phyloP scores from a whole-genome alignment of 805 yeast genomes.

The Wickerhamiella occidentalis region DNA sequence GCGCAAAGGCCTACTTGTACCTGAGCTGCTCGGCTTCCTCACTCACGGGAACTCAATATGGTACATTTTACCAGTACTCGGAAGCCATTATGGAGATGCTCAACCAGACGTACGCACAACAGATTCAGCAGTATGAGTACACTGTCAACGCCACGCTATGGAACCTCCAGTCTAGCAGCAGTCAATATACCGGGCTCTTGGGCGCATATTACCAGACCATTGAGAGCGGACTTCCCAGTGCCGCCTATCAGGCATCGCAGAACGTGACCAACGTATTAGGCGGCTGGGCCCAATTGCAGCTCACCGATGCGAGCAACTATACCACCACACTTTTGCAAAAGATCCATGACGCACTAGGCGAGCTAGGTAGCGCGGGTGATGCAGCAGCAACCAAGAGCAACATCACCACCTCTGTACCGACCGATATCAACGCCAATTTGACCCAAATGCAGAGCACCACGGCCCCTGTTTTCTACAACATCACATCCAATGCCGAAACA shows the following conservation, averaged over 20 bases:
- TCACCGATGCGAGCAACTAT: slow-evolving; percentile 9
- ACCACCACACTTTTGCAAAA: slow-evolving; percentile 1
- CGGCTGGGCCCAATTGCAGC: slow-evolving; percentile 5
- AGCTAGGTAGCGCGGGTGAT: background rate
- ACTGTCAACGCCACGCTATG: slow-evolving; percentile 13
- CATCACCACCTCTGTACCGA: slow-evolving; percentile 1
- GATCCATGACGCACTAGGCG: slow-evolving; percentile 8
- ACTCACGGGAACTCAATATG: background rate
- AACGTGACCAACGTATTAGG: slow-evolving; percentile 13
- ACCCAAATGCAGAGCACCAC: no score
- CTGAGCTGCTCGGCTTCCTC: slow-evolving; percentile 7
- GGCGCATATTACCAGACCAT: slow-evolving; percentile 12
- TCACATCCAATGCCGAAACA: slow-evolving; percentile 10
- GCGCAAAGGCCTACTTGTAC: slow-evolving; percentile 4
- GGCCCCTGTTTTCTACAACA: slow-evolving; percentile 8
- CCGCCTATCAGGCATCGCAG: slow-evolving; percentile 11
- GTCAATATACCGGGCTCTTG: slow-evolving; percentile 7
- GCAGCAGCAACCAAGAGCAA: background rate
- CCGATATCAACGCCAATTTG: slow-evolving; percentile 1
- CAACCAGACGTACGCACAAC: slow-evolving; percentile 9
- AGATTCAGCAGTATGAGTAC: slow-evolving; percentile 13
- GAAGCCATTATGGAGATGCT: slow-evolving; percentile 2
- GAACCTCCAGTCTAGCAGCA: slow-evolving; percentile 9
- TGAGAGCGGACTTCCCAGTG: background rate
- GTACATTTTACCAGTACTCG: slow-evolving; percentile 11